These are phyloP conservation scores for Pythium rhizo-oryzae DNA, from an alignment of 352 stramenopile genomes.

Conservation along the genomic window DNA sequence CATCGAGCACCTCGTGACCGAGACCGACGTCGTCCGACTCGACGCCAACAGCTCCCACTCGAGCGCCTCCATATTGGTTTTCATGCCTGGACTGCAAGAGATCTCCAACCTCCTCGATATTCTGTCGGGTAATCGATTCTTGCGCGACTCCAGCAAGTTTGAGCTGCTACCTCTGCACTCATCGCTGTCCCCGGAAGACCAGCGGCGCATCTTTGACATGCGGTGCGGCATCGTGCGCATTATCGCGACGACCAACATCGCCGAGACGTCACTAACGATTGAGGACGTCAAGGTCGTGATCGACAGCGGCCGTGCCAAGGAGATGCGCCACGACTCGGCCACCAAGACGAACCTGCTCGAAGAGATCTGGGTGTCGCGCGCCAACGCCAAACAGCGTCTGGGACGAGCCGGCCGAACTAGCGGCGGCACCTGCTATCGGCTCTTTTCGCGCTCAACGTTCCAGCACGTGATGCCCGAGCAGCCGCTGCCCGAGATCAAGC, in stretches of 20 bases:
- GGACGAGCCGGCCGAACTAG: constrained; percentile 94
- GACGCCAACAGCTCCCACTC: constrained; percentile 7
- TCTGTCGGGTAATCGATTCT: constrained; percentile 56
- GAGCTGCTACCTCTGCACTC: constrained; percentile 93
- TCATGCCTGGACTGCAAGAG: constrained; percentile 94
- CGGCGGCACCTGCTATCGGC: constrained; percentile 87
- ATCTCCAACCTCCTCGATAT: constrained; percentile 89
- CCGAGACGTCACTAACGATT: constrained; percentile 96
- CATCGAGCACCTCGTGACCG: constrained; percentile 75
- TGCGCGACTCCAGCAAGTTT: constrained; percentile 52
- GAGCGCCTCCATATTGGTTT: constrained; percentile 94
- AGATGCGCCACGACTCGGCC: constrained; percentile 82
- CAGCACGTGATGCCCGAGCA: constrained; percentile 74
- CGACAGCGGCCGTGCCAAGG: constrained; percentile 95
- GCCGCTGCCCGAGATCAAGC: constrained; percentile 94
- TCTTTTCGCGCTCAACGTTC: constrained; percentile 86
- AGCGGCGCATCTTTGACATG: constrained; percentile 93
- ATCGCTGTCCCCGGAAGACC: constrained; percentile 92
- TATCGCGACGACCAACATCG: constrained; percentile 97
- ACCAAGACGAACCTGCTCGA: constrained; percentile 88
- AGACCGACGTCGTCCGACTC: constrained; percentile 41
- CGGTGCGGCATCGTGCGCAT: constrained; percentile 81
- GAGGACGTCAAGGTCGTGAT: constrained; percentile 95
- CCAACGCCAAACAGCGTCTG: constrained; percentile 89
- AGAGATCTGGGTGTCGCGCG: constrained; percentile 91